Evolutionary conservation across 78 protist species (phyloP), one percentile per base, ranked within the genome.

Genomic region (Dictyostelium purpureum): DNA sequence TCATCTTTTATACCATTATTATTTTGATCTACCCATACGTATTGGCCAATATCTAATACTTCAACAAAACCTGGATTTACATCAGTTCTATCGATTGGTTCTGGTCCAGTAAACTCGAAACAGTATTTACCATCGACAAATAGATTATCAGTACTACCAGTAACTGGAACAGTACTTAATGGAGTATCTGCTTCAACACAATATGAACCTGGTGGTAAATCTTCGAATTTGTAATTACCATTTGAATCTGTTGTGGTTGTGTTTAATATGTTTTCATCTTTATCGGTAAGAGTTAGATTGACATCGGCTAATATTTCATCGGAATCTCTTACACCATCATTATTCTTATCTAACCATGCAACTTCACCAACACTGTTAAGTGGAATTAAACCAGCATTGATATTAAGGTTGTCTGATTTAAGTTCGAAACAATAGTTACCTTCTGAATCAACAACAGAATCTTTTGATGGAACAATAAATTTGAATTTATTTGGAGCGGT

Each of bases 211-310:
- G 73, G 75, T 26, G 6, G 5, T 16, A 74, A 40, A n/a, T 71
- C 65, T 18, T 61, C 89, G 65, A 81, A 81, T 38, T 24, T 19
- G 57, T 81, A 81, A 19, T 24, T 79, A 16, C 87, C 87, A 21
- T 11, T 21, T 52, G 61, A 21, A 52, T 74, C 51, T 0, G 83
- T 77, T 16, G 67, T 56, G 6, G 83, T 56, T 5, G 67, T 38
- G 1, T 35, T 47, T 6, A 77, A 14, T 0, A 77, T 38, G 12
- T 78, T 57, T 16, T 61, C 88, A 28, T 65, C 14, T 47, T 51
- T 19, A 33, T 65, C 43, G 18, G 11, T 14, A 37, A 37, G 19
- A 12, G 42, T 21, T 18, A 37, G n/a, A 12, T 66, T 38, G 0
- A 31, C 75, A 38, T 24, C 75, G 31, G 42, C 49, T 38, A 37